Percentiles rank a stretch among this genome's conserved stretches.
phyloP scores from a whole-genome alignment of 129 eudicot genomes.

The Deinandra increscens region DNA sequence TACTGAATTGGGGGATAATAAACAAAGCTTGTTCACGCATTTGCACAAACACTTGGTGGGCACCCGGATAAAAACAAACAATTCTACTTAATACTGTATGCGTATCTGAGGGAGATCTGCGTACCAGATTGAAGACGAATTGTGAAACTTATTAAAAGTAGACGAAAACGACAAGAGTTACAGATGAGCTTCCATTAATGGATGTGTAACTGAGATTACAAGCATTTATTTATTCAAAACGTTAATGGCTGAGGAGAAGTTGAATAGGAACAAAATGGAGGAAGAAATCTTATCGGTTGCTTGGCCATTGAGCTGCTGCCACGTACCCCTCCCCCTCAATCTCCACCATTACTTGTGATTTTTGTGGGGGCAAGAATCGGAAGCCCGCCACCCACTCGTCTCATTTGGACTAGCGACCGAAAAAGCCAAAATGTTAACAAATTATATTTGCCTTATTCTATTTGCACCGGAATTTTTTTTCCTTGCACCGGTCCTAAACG shows the following conservation, averaged over 20 bases:
- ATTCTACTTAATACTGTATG: not conserved
- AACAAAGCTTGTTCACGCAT: constrained; percentile 16
- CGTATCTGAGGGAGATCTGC: not conserved
- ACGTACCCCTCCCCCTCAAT: constrained; percentile 15
- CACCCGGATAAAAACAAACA: constrained; percentile 8
- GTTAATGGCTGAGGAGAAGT: constrained; percentile 8
- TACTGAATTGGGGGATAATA: not conserved
- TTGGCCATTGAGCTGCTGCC: constrained; percentile 26
- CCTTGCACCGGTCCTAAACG: too few species aligned
- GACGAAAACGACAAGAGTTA: constrained; percentile 21
- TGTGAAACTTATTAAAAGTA: not conserved
- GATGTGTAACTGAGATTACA: not conserved
- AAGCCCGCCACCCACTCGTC: not conserved
- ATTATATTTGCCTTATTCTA: too few species aligned
- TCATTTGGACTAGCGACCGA: constrained; percentile 8
- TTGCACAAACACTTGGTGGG: constrained; percentile 17
- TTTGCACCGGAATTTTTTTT: too few species aligned
- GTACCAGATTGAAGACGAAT: constrained; percentile 22
- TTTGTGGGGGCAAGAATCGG: constrained; percentile 9
- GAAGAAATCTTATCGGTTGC: constrained; percentile 33
- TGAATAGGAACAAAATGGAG: constrained; percentile 22
- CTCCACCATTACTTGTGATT: constrained; percentile 30
- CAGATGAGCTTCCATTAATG: constrained; percentile 33
- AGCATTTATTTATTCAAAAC: constrained; percentile 19
- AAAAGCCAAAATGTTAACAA: not conserved